phyloP scores from a whole-genome alignment of 768 basidiomycete genomes.

The Collybia mongolica region DNA sequence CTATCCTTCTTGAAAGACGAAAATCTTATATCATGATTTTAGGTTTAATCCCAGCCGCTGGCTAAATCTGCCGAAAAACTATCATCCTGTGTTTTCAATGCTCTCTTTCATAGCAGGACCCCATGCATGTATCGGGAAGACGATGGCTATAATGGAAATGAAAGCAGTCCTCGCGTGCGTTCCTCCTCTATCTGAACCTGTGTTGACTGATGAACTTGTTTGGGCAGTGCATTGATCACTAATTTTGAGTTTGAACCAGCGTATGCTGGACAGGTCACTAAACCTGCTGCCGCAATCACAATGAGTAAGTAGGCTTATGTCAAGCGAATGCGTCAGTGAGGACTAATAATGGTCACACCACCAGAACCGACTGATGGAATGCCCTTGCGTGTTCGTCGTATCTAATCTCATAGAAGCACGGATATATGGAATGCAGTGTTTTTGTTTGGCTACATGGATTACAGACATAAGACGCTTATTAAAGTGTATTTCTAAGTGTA shows the following conservation, averaged over 20 bases:
- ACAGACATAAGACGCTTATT: too few species aligned
- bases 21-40: background rate
- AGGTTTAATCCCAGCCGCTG: conserved; percentile 49
- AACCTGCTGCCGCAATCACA: conserved; percentile 43
- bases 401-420: background rate
- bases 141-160: conserved; percentile 45
- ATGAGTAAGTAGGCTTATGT: conserved; percentile 36
- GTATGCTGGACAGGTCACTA: conserved; percentile 34
- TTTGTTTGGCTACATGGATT: too few species aligned
- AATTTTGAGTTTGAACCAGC: conserved; percentile 46
- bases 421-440: too few species aligned
- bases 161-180: conserved; percentile 36
- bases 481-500: too few species aligned
- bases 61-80: conserved; percentile 35
- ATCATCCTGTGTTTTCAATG: conserved; percentile 31
- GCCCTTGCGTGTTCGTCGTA: background rate
- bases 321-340: too few species aligned
- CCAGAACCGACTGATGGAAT: conserved; percentile 6
- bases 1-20: background rate
- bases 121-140: conserved; percentile 42
- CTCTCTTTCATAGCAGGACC: conserved; percentile 41
- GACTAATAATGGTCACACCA: too few species aligned
- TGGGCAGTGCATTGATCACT: conserved; percentile 32
- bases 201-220: background rate
- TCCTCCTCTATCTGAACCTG: background rate